Base-by-base conservation (phyloP, 352 stramenopile species). In the Pythium scleroteichum region DNA sequence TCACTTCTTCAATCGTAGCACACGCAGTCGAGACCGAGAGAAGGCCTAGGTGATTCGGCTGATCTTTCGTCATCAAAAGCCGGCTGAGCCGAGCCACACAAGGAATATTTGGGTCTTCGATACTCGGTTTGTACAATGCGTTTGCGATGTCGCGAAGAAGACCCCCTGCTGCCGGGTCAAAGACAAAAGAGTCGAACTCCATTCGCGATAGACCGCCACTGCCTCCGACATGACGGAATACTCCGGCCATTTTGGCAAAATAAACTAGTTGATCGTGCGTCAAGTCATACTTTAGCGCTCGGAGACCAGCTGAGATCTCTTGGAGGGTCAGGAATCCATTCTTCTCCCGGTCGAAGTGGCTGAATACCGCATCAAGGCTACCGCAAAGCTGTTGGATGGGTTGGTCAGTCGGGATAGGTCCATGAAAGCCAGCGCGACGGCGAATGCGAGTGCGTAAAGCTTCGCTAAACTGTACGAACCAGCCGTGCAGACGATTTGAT, bases 131-230 rank as follows among this genome's bases (percentile, higher is more conserved):
- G 42, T 42, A 72, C 40, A 22, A 63, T 66, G 35, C 72, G 76
- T 71, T 23, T 0, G 74, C 71, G 0, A 94, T 50, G 8, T 60
- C 69, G 1, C 66, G 65, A 0, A 92, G 27, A 12, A 82, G 41
- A 1, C 53, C 39, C n/a, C 29, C 44, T 6, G 64, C 75, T 13
- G 75, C 74, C 0, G 82, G 82, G 44, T 90, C 82, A 23, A 94
- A 38, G 24, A 86, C 78, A 57, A 92, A 94, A 0, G 82, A 72
- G 61, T 94, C 85, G 52, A 94, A 94, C 53, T 94, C 85, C 53
- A 83, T 86, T 39, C 85, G 73, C 17, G 85, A 92, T 10, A 92
- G 24, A 0, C 68, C 68, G 6, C 41, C 54, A 16, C 59, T 73
- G 17, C 46, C 52, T 7, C 48, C 64, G 16, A 27, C 61, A 23